Conservation (phyloP, 2,329 filamentous ascomycete species). For the Achaetomium macrosporum region DNA sequence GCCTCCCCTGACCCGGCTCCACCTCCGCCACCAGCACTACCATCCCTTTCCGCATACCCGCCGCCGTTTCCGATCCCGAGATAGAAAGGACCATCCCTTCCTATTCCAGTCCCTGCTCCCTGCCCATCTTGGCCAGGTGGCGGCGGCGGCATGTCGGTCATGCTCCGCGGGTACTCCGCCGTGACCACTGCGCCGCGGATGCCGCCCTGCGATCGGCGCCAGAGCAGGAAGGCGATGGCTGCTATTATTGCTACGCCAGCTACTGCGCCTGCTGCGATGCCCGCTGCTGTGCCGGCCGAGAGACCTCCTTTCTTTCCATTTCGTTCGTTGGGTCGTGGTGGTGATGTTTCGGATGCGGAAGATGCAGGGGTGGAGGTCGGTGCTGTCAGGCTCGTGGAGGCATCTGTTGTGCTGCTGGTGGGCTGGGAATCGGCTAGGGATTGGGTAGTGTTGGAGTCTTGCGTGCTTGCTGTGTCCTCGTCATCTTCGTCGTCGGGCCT, state of each 20-base stretch:
- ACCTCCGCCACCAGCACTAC: not conserved
- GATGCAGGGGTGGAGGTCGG: not conserved
- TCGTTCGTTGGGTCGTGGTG: not conserved
- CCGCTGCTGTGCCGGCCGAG: constrained; percentile 19
- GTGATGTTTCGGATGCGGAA: not conserved
- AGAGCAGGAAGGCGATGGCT: constrained; percentile 14
- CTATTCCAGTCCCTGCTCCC: not conserved
- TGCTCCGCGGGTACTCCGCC: constrained; percentile 14
- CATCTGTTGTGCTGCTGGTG: not conserved
- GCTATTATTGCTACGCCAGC: constrained; percentile 3
- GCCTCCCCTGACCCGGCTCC: not conserved
- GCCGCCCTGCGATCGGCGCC: constrained; percentile 15
- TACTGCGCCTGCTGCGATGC: constrained; percentile 18
- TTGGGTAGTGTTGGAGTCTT: not conserved
- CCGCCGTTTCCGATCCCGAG: not conserved
- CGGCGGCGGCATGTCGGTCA: not conserved
- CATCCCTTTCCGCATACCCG: not conserved
- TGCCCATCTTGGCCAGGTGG: not conserved
- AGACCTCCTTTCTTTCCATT: not conserved
- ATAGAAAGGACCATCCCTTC: not conserved
- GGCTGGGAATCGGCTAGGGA: not conserved
- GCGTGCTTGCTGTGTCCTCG: not conserved
- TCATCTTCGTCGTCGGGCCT: not conserved
- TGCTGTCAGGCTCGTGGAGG: not conserved
- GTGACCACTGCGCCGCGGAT: constrained; percentile 20